Evolutionary conservation across 2,329 filamentous ascomycete genomes (phyloP), one percentile per base, ranked within the genome.

Genomic region (Erysiphe pulchra): DNA sequence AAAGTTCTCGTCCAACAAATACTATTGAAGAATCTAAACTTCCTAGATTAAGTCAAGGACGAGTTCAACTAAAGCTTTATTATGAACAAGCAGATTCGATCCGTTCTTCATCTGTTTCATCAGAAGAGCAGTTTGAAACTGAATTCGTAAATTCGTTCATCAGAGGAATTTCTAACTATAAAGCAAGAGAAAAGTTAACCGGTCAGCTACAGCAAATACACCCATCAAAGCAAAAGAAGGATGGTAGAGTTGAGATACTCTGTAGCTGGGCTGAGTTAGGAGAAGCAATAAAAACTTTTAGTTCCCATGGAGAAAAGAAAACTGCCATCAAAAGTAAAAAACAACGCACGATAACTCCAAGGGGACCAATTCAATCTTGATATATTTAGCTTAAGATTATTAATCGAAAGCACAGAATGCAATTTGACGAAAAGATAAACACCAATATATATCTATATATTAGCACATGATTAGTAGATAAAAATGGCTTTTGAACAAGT

Each of bases 131-230:
- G 30, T 31, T 46, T 13, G 49, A 52, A 28, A 41, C 46, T 17
- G 48, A 50, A 16, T 54, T 54, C 18, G 45, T 53, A 14, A 44
- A 41, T 8, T 28, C 47, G 12, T 55, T 55, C 34, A 51, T 55
- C 30, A 44, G 41, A 1, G 53, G 53, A 11, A 48, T 54, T 12
- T 32, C 18, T 14, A 44, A 43, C 13, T 38, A 34, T 11, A 51
- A 48, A 9, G 39, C 17, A 3, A 45, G 39, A 11, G 44, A 52
- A 3, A 48, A 47, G 36, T 45, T 54, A 33, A 37, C 50, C 16
- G 42, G 44, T 3, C 44, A 50, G 30, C 41, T 55, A 34, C 41
- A 46, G 36, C 42, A 48, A 16, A 40, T 48, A 14, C 48, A 52
- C 39, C 42, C 46, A 4, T 47, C 44, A 2, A 46, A 38, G 17